A percentile compares a stretch with the other conserved stretches of the same genome.
Conservation (phyloP, 2,329 filamentous ascomycete species). For the Fusarium devonianum region DNA sequence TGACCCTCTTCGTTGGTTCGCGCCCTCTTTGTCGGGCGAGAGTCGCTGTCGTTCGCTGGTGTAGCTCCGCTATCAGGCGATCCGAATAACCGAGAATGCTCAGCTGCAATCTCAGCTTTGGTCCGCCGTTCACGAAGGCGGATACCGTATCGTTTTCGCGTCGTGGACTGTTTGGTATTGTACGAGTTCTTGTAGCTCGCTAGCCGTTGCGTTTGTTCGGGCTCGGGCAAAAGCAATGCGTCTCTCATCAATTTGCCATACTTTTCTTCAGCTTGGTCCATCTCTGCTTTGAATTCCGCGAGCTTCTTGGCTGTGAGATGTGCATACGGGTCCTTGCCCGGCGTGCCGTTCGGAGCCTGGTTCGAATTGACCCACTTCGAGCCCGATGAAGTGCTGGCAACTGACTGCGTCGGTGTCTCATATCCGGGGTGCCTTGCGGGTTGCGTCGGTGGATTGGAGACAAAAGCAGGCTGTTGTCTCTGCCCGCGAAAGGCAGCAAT, state of each 20-base stretch:
- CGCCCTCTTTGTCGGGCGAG: constrained; percentile 37
- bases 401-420: neutral
- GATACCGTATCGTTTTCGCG: constrained; percentile 66
- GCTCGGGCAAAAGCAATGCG: constrained; percentile 49
- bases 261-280: constrained; percentile 43
- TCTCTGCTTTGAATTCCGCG: constrained; percentile 39
- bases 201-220: constrained; percentile 45
- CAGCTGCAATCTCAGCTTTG: constrained; percentile 54
- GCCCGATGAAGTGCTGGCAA: neutral
- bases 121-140: constrained; percentile 58
- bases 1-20: constrained; percentile 23
- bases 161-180: constrained; percentile 63
- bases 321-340: constrained; percentile 51
- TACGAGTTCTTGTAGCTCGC: constrained; percentile 59
- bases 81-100: constrained; percentile 49
- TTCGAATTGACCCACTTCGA: constrained; percentile 8
- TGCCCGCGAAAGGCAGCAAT: constrained; percentile 16
- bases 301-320: constrained; percentile 49
- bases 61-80: constrained; percentile 21
- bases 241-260: constrained; percentile 54
- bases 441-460: neutral
- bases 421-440: neutral
- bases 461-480: neutral
- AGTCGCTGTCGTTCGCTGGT: constrained; percentile 6
- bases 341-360: constrained; percentile 10